Evolutionary conservation across 192 early-diverging fungal species (phyloP), one percentile per base, ranked within the genome.

Genomic region (Borealophlyctis nickersoniae): DNA sequence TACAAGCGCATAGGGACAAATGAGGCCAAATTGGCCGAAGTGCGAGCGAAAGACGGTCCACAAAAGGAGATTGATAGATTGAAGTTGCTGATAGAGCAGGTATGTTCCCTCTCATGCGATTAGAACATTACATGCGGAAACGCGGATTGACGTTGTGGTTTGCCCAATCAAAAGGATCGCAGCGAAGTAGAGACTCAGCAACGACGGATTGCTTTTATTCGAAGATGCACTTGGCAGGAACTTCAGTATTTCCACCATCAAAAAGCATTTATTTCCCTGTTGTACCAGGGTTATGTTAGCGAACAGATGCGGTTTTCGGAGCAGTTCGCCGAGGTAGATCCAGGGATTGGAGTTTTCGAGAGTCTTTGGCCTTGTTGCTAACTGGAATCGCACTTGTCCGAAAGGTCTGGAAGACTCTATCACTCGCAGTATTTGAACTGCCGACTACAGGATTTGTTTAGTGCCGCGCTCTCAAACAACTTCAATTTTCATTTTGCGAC

Each of bases 261-360:
- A 52, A 78, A 86, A 27, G 77, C 73, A 0, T 72, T 73, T 54
- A 66, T 87, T 19, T 81, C 82, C 3, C 49, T 71, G 35, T 72
- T 86, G 70, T 88, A 86, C 59, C 86, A 87, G 60, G 72, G 62
- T 34, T 86, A 77, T 77, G 79, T 84, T 0, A 71, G 76, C 27
- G 82, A 84, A 27, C 77, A 85, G 67, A 76, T 84, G 49, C 78
- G 79, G 59, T 73, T 79, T 31, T 58, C 78, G 2, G 68, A 73
- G 50, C 74, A 82, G 50, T 62, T 76, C 28, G 65, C 72, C 45
- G 80, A 86, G 69, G 63, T 65, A 19, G n/a, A n/a, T n/a, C n/a
- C n/a, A 34, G 62, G 36, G 4, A 3, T 14, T 16, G 39, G 3
- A 11, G 11, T 62, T 62, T 52, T 16, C 30, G 22, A 24, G 11